phyloP scores from a whole-genome alignment of 1,284 basidiomycete species.

The Tremellales sp. region DNA sequence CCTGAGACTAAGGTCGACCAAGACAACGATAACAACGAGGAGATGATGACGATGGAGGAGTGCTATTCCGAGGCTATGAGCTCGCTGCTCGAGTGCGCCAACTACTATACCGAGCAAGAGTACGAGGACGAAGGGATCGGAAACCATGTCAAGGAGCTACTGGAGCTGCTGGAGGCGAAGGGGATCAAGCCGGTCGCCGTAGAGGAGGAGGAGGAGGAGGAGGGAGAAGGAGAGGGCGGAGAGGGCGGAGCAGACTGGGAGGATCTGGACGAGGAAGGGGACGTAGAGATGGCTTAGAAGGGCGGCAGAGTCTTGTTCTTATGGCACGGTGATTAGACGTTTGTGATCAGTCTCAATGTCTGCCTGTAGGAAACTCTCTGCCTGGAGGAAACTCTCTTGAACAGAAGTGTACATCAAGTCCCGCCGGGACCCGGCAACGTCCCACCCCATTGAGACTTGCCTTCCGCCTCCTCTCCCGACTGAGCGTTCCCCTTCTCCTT shows the following conservation, averaged over 20 bases:
- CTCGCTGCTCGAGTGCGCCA: slow-evolving; percentile 71
- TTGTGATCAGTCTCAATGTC: background rate
- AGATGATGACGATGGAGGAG: slow-evolving; percentile 68
- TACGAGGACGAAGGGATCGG: slow-evolving; percentile 75
- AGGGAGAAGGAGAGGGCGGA: slow-evolving; percentile 52
- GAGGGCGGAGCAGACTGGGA: slow-evolving; percentile 55
- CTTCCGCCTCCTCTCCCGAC: slow-evolving; percentile 2
- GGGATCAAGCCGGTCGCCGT: slow-evolving; percentile 64
- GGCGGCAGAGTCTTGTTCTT: slow-evolving; percentile 1
- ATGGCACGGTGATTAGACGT: background rate
- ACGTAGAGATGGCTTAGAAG: slow-evolving; percentile 62
- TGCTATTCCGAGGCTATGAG: slow-evolving; percentile 74
- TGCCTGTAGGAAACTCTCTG: background rate
- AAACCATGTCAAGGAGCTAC: slow-evolving; percentile 70
- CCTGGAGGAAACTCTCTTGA: background rate
- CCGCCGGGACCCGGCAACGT: slow-evolving; percentile 30
- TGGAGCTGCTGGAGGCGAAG: slow-evolving; percentile 62
- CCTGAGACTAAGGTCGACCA: slow-evolving; percentile 54
- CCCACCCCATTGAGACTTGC: slow-evolving; percentile 23
- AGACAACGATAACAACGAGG: slow-evolving; percentile 50
- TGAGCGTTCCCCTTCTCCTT: background rate
- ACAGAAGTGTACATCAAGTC: slow-evolving; percentile 13
- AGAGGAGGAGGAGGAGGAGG: slow-evolving; percentile 53
- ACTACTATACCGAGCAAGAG: slow-evolving; percentile 69
- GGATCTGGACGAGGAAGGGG: slow-evolving; percentile 54